Evolutionary conservation across 345 rosid genomes (phyloP).

Genomic region (Aethionema arabicum): DNA sequence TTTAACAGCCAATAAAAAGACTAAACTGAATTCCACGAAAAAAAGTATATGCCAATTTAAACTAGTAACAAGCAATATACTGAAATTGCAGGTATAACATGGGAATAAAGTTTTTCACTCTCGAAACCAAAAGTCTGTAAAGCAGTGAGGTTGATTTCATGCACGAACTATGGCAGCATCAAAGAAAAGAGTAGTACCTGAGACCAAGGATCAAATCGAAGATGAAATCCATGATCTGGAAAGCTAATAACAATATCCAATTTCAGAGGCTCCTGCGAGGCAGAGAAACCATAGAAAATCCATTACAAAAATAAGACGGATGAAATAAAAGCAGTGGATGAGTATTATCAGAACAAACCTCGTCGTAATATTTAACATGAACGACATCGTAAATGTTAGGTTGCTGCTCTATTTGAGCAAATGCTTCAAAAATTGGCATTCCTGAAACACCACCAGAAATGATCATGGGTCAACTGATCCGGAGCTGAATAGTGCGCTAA

Average conservation of each 20-base stretch:
- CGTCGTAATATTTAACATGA: constrained; percentile 85
- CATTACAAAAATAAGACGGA: neutral
- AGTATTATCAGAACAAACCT: constrained; percentile 52
- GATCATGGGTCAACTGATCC: constrained; percentile 22
- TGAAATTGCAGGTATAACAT: constrained; percentile 2
- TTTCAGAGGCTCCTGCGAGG: constrained; percentile 79
- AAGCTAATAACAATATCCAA: constrained; percentile 90
- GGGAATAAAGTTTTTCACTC: neutral
- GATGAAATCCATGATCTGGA: constrained; percentile 98
- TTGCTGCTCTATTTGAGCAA: constrained; percentile 87
- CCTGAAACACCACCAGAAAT: constrained; percentile 46
- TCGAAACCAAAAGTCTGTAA: constrained; percentile 9
- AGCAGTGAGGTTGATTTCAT: constrained; percentile 13
- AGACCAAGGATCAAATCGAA: constrained; percentile 98
- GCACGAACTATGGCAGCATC: neutral
- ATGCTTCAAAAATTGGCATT: constrained; percentile 93
- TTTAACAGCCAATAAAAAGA: constrained; percentile 13
- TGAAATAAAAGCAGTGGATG: constrained; percentile 2
- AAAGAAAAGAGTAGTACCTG: constrained; percentile 51
- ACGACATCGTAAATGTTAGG: constrained; percentile 95
- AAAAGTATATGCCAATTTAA: constrained; percentile 4
- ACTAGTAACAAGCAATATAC: neutral
- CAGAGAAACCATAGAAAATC: neutral
- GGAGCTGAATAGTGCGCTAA: constrained; percentile 3
- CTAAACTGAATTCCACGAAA: neutral